These are phyloP conservation scores for Tanacetum coccineum DNA, from an alignment of 129 eudicot genomes.

Conservation along the genomic window DNA sequence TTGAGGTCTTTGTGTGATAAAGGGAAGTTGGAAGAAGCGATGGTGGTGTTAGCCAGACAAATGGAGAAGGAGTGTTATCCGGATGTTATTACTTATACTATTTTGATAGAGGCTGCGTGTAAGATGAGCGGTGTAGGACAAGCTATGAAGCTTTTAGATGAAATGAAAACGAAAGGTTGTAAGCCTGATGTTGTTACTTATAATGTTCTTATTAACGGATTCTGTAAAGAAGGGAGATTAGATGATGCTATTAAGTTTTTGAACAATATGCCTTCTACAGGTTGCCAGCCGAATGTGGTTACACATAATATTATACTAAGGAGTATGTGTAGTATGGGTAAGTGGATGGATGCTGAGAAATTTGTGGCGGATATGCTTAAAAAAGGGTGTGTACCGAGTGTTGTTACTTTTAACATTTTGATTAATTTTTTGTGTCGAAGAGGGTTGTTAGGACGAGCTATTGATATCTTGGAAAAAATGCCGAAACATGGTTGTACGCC, in stretches of 20 bases:
- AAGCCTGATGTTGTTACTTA: conserved; percentile 81
- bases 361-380: conserved; percentile 64
- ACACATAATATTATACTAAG: conserved; percentile 68
- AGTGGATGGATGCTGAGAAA: conserved; percentile 93
- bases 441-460: conserved; percentile 63
- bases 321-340: conserved; percentile 70
- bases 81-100: conserved; percentile 76
- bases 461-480: conserved; percentile 81
- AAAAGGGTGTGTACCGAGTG: conserved; percentile 77
- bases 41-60: conserved; percentile 57
- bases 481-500: conserved; percentile 77
- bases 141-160: conserved; percentile 88
- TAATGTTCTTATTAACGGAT: conserved; percentile 79
- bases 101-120: conserved; percentile 82
- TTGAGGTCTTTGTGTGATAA: conserved; percentile 60
- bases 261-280: conserved; percentile 51
- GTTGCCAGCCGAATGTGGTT: conserved; percentile 78
- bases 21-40: conserved; percentile 72
- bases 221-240: conserved; percentile 78
- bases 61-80: conserved; percentile 68
- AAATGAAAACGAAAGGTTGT: conserved; percentile 77
- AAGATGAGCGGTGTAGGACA: conserved; percentile 69
- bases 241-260: conserved; percentile 74
- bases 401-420: conserved; percentile 81
- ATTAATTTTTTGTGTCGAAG: conserved; percentile 66